Evolutionary conservation across 2,329 filamentous ascomycete species (phyloP), one percentile per base, ranked within the genome.

Genomic region (Fusarium dimerum): DNA sequence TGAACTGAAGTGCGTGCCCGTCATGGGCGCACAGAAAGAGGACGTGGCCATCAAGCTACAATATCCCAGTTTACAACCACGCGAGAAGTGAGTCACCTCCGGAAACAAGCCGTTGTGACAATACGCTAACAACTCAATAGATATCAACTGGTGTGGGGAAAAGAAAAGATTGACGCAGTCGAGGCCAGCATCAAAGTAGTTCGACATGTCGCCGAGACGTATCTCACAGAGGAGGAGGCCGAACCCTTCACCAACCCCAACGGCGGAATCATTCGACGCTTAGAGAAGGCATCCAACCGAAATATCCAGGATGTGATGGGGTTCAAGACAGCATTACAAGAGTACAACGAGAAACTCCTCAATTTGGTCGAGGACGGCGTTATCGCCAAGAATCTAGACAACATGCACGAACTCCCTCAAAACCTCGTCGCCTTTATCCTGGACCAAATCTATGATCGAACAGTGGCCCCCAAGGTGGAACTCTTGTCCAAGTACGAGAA

Each of bases 391-490:
- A 88, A 89, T 60, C 79, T 97, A 43, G 83, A 89, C 59, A 74
- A 76, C 44, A 84, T 84, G 68, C 86, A 88, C 64, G 79, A 82
- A 43, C 76, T 97, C 16, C 85, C 89, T 7, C 79, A 89, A 41
- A 83, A 84, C 42, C 82, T 92, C 45, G 86, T 92, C 43, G 85
- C 89, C 60, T 87, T 91, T 60, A 93, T 97, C 63, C 81, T 96
- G 40, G 86, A 83, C 49, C 92, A 99, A 69, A 88, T 91, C 18
- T 97, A 97, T 73, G 86, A 92, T 64, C 90, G 94, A 46, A 96
- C 91, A 6, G 94, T 99, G 8, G 94, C 92, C 2, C 92, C 91
- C 6, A 85, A 89, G 55, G 91, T 96, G 20, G 90, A 96, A 57
- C 83, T 87, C 10, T 83, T 97, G 12, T 85, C 86, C 52, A 87